Conservation (phyloP, 1,139 yeast genomes). For the Hyphopichia khmerensis region DNA sequence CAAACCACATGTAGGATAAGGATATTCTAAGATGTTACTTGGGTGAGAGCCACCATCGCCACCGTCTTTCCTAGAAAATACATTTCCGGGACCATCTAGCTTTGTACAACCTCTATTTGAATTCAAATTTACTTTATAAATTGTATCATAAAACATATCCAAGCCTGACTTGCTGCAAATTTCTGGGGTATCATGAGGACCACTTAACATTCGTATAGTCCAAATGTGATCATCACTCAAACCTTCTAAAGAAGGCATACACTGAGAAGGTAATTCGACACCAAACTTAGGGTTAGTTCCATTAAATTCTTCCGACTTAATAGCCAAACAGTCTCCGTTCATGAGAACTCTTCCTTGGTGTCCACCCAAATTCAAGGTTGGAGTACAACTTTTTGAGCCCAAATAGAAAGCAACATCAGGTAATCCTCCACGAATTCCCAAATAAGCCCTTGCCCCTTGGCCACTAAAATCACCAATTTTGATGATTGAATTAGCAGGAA, state of each 20-base stretch:
- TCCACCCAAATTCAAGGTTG: slow-evolving; percentile 32
- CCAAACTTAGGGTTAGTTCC: slow-evolving; percentile 9
- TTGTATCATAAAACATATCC: slow-evolving; percentile 19
- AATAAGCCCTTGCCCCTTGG: slow-evolving; percentile 23
- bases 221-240: slow-evolving; percentile 16
- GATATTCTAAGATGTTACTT: slow-evolving; percentile 31
- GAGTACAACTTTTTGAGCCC: slow-evolving; percentile 34
- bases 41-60: slow-evolving; percentile 41
- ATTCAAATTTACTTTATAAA: slow-evolving; percentile 28
- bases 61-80: slow-evolving; percentile 25
- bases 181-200: slow-evolving; percentile 37
- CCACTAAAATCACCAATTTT: slow-evolving; percentile 25
- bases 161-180: slow-evolving; percentile 27
- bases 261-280: slow-evolving; percentile 16
- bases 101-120: slow-evolving; percentile 36
- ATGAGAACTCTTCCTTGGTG: slow-evolving; percentile 35
- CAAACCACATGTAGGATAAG: slow-evolving; percentile 34
- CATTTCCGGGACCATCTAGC: slow-evolving; percentile 31
- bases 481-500: slow-evolving; percentile 24
- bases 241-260: slow-evolving; percentile 16
- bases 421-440: slow-evolving; percentile 33
- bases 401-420: slow-evolving; percentile 33
- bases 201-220: slow-evolving; percentile 27
- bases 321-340: slow-evolving; percentile 30
- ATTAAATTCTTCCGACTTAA: slow-evolving; percentile 9